A percentile compares a stretch with the other conserved stretches of the same genome.
Evolutionary conservation across 192 early-diverging fungal species (phyloP).

Genomic region (Backusella macrospora): DNA sequence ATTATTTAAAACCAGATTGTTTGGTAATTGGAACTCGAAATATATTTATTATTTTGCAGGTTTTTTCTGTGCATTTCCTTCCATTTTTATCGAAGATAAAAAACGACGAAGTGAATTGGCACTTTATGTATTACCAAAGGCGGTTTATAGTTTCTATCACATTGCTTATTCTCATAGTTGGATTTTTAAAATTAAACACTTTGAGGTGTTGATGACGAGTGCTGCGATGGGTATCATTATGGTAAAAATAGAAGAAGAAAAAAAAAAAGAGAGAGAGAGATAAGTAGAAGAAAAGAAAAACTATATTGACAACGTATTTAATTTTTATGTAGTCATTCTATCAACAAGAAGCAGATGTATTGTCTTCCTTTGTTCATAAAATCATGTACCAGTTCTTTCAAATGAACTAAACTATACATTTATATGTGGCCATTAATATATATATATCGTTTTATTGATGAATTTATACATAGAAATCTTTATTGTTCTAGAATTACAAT

Average conservation of each 20-base stretch:
- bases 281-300: too few relatives aligned
- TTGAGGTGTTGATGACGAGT: slow-evolving; percentile 65
- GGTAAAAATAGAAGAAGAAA: slow-evolving; percentile 39
- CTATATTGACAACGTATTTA: too few relatives aligned
- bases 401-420: slow-evolving; percentile 35
- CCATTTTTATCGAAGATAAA: slow-evolving; percentile 77
- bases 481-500: too few relatives aligned
- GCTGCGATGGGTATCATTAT: slow-evolving; percentile 72
- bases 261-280: too few relatives aligned
- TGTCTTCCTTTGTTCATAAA: slow-evolving; percentile 53
- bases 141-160: slow-evolving; percentile 64
- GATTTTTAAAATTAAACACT: slow-evolving; percentile 59
- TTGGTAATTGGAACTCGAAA: slow-evolving; percentile 54
- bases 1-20: slow-evolving; percentile 43
- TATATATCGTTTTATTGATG: too few relatives aligned
- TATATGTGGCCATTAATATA: too few relatives aligned
- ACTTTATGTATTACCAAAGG: slow-evolving; percentile 81
- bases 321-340: slow-evolving; percentile 58
- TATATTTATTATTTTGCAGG: slow-evolving; percentile 68
- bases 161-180: slow-evolving; percentile 61
- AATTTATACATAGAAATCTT: too few relatives aligned
- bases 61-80: slow-evolving; percentile 49
- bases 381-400: slow-evolving; percentile 48
- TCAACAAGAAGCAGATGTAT: slow-evolving; percentile 59
- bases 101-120: slow-evolving; percentile 68